phyloP scores from a whole-genome alignment of 805 yeast genomes.

The Candida yuanshanica region DNA sequence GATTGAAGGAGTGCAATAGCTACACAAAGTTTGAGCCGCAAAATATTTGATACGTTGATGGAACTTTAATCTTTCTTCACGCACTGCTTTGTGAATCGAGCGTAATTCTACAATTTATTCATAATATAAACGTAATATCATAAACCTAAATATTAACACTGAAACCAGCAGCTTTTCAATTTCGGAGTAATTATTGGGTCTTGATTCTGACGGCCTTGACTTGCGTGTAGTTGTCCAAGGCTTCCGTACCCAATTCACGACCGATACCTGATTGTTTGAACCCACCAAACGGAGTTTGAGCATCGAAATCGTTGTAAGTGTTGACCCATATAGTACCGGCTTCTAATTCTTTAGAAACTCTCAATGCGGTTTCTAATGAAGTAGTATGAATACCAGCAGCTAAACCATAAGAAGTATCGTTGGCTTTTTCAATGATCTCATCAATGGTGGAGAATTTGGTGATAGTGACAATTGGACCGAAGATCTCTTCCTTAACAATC shows the following conservation, averaged over 20 bases:
- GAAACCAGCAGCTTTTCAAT: background rate
- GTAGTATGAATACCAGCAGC: conserved; percentile 13
- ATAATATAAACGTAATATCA: no score
- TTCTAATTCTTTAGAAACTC: conserved; percentile 9
- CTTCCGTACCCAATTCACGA: conserved; percentile 12
- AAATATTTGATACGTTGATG: no score
- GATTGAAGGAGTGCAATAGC: no score
- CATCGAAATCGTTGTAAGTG: conserved; percentile 12
- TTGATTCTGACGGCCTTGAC: conserved; percentile 12
- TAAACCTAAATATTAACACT: background rate
- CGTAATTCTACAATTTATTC: no score
- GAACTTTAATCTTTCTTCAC: no score
- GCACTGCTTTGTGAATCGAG: no score
- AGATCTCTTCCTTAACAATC: conserved; percentile 12
- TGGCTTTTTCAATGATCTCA: conserved; percentile 8
- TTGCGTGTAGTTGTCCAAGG: conserved; percentile 12
- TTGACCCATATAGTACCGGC: conserved; percentile 14
- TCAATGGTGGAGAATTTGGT: conserved; percentile 7
- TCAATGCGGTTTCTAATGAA: conserved; percentile 8
- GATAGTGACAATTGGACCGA: conserved; percentile 11
- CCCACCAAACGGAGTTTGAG: conserved; percentile 14
- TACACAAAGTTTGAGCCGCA: no score
- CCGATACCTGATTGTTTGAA: conserved; percentile 13
- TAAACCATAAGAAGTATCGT: conserved; percentile 10
- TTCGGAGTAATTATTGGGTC: conserved; percentile 1